phyloP scores from a whole-genome alignment of 208 protist genomes.

The Polymyxa betae region DNA sequence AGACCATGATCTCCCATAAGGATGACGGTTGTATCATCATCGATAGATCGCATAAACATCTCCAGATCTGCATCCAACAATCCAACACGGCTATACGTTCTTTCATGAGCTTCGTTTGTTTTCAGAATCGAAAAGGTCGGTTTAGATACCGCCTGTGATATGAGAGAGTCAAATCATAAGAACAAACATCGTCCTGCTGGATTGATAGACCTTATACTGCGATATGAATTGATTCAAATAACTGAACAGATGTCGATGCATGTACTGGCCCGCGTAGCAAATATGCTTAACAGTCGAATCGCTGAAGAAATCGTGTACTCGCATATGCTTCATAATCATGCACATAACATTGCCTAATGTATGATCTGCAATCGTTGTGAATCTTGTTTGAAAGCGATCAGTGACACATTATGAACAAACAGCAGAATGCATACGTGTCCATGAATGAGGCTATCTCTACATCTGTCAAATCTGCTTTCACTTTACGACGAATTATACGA shows the following conservation, averaged over 20 bases:
- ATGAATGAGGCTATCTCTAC: neutral
- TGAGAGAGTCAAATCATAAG: neutral
- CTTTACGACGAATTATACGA: neutral
- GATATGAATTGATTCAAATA: neutral
- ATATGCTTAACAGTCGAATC: slow-evolving; percentile 28
- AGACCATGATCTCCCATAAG: neutral
- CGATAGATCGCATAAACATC: neutral
- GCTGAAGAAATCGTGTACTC: neutral
- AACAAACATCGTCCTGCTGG: neutral
- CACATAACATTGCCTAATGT: slow-evolving; percentile 40
- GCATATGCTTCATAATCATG: slow-evolving; percentile 34
- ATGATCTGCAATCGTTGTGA: neutral
- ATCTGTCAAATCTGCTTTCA: neutral
- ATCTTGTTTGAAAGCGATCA: neutral
- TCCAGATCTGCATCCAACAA: neutral
- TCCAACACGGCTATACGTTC: neutral
- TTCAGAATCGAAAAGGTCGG: slow-evolving; percentile 31
- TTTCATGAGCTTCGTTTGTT: slow-evolving; percentile 45
- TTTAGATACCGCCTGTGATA: neutral
- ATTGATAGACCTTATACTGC: neutral
- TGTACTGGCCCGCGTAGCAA: slow-evolving; percentile 36
- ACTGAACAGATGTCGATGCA: neutral
- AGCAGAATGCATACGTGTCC: neutral
- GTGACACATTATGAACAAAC: neutral
- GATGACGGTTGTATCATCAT: neutral